A percentile compares a stretch with the other conserved stretches of the same genome.
phyloP scores from a whole-genome alignment of 139 green algal genomes.

The Chlamydomonas incerta region DNA sequence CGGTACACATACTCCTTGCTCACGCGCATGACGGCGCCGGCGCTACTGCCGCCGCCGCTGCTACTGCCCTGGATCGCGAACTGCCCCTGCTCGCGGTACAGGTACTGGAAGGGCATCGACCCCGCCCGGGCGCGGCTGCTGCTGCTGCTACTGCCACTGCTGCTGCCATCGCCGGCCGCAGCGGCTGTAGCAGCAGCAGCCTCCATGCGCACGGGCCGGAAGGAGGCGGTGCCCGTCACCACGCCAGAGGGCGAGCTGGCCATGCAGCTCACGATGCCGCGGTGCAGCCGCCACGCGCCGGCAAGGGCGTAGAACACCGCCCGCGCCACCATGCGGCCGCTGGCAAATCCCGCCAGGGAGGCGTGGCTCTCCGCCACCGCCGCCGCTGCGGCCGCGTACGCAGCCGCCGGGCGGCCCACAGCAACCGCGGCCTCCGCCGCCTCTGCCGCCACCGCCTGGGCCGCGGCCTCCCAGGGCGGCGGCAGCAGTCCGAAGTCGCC shows the following conservation, averaged over 20 bases:
- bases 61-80: not conserved
- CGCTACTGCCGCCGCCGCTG: no score
- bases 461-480: not conserved
- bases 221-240: not conserved
- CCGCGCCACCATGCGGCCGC: not conserved
- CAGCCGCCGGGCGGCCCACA: no score
- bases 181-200: not conserved
- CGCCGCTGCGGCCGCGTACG: no score
- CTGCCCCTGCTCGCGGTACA: conserved; percentile 18
- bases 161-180: not conserved
- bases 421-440: not conserved
- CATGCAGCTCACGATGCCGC: not conserved
- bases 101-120: not conserved
- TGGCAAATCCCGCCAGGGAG: not conserved
- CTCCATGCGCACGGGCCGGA: not conserved
- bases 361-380: not conserved
- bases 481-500: not conserved
- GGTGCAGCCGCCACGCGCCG: conserved; percentile 8
- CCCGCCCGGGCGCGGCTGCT: no score
- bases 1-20: conserved; percentile 18
- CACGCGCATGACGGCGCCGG: conserved; percentile 10
- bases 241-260: not conserved
- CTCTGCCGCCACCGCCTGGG: not conserved
- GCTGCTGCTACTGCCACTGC: not conserved
- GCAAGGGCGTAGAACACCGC: conserved; percentile 1